These are phyloP conservation scores for Erysimum cheiri DNA, from an alignment of 441 rosid genomes.

Conservation along the genomic window DNA sequence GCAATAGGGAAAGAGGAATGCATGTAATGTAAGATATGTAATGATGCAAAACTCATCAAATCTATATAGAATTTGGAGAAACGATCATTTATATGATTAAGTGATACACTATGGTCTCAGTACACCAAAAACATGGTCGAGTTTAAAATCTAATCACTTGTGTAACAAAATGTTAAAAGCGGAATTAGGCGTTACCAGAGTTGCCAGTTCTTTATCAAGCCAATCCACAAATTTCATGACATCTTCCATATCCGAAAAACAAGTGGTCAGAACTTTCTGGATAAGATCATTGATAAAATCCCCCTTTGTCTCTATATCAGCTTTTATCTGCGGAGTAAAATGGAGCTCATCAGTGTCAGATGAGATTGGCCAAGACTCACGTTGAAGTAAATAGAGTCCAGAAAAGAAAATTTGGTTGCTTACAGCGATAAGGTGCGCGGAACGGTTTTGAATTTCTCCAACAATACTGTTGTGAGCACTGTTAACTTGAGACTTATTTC, in stretches of 20 bases:
- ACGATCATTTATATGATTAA: too few relatives aligned
- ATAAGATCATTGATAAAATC: slow-evolving; percentile 77
- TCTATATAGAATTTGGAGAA: not conserved
- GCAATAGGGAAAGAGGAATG: slow-evolving; percentile 13
- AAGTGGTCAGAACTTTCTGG: slow-evolving; percentile 68
- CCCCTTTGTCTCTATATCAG: slow-evolving; percentile 86
- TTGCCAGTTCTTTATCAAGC: slow-evolving; percentile 79
- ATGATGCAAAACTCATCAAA: not conserved
- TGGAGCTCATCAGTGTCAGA: slow-evolving; percentile 19
- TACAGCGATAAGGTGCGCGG: slow-evolving; percentile 87
- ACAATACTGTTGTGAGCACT: slow-evolving; percentile 83
- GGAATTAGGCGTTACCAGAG: slow-evolving; percentile 61
- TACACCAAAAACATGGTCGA: not conserved
- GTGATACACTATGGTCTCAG: too few relatives aligned
- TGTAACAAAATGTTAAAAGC: not conserved
- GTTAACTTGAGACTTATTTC: slow-evolving; percentile 46
- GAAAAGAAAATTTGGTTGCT: slow-evolving; percentile 36
- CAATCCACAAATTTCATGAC: slow-evolving; percentile 78
- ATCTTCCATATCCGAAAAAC: slow-evolving; percentile 76
- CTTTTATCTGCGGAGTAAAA: slow-evolving; percentile 60
- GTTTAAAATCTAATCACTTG: not conserved
- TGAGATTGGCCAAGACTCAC: slow-evolving; percentile 8
- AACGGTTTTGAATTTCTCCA: slow-evolving; percentile 94
- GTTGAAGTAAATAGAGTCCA: slow-evolving; percentile 16
- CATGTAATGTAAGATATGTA: slow-evolving; percentile 21